Base-by-base conservation (phyloP, 345 rosid species). In the Jatropha curcas region DNA sequence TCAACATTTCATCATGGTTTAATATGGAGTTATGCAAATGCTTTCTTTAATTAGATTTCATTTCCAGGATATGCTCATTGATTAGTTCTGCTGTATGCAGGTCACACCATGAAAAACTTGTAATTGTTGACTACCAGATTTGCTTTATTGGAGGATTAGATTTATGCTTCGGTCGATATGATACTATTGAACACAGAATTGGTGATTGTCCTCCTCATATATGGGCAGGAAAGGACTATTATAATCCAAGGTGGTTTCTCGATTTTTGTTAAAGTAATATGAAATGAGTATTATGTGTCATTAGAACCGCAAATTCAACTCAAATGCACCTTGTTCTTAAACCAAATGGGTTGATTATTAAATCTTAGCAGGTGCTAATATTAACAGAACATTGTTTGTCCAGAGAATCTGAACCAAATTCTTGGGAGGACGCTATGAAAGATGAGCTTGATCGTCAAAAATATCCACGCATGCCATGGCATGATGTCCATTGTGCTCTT, bases 381-480 rank as follows among this genome's bases (percentile, higher is more conserved):
- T 31, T 39, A 51, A 17, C 56, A 27, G n/a, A 71, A 43, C 53
- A 64, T 60, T 74, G 66, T 68, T 60, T 78, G 74, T 56, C 41
- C 60, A 94, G 98, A 81, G 98, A 94, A 83, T 92, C 95, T 71
- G 98, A 94, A 79, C 98, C 98, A 59, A 89, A 94, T 75, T 92
- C 95, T 30, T 94, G 98, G 98, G 97, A 94, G 79, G 98, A 92
- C 64, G 79, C 92, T 14, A 88, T 85, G 89, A 89, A 75, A 68
- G 97, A 92, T 78, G 97, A 92, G 80, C 78, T 94, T 53, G 88
- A 90, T 11, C 85, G 97, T 11, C 71, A 60, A 76, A 90, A 85
- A 71, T 89, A 84, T 83, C 97, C 98, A 2, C 88, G 97, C 48
- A 94, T 94, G 98, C 98, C 98, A 1, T 94, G 98, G 98, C 98